Percentiles rank a stretch among this genome's conserved stretches.
Evolutionary conservation across 129 eudicot genomes (phyloP).

Genomic region (Mikania micrantha): DNA sequence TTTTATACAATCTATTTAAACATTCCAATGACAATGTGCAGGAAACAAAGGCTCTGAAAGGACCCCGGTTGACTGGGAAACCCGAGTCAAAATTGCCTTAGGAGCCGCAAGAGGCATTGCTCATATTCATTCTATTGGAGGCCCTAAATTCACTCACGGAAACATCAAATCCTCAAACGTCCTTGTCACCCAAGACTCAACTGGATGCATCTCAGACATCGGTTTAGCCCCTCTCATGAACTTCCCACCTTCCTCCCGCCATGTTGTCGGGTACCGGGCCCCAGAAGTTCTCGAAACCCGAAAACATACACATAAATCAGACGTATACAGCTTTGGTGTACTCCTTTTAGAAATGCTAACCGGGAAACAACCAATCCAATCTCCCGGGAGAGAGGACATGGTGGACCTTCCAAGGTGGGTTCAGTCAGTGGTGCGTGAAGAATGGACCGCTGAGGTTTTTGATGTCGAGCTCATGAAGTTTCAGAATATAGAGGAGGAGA

Average conservation of each 20-base stretch:
- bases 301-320: conserved; percentile 75
- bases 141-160: conserved; percentile 74
- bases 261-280: conserved; percentile 70
- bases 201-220: conserved; percentile 57
- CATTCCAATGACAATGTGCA: conserved; percentile 20
- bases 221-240: conserved; percentile 79
- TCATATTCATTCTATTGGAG: conserved; percentile 63
- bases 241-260: conserved; percentile 60
- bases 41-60: conserved; percentile 56
- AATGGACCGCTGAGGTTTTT: conserved; percentile 91
- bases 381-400: conserved; percentile 73
- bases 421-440: conserved; percentile 89
- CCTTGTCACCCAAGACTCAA: conserved; percentile 60
- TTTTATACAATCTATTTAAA: no score
- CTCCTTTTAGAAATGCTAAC: conserved; percentile 79
- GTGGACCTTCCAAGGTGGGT: conserved; percentile 90
- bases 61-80: conserved; percentile 66
- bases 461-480: conserved; percentile 72
- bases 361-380: conserved; percentile 74
- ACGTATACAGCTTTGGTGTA: conserved; percentile 86
- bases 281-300: conserved; percentile 73
- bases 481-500: conserved; percentile 77
- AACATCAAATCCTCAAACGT: conserved; percentile 72
- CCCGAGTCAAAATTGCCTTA: conserved; percentile 62
- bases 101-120: conserved; percentile 83